Conservation (phyloP, 176 grass and related monocot species). For the Stipa capillata region DNA sequence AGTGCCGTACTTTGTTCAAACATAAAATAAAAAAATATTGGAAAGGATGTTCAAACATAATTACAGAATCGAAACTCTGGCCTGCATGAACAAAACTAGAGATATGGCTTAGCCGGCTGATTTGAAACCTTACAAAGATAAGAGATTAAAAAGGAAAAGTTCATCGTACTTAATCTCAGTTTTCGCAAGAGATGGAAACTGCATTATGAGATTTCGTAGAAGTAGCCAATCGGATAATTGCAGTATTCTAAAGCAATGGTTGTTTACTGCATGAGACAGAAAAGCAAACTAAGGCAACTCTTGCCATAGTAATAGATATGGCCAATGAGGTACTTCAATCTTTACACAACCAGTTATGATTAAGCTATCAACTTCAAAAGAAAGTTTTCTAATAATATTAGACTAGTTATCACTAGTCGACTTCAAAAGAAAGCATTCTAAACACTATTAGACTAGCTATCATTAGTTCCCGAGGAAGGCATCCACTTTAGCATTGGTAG, state of each 20-base stretch:
- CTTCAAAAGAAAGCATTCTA: neutral
- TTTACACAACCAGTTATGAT: slow-evolving; percentile 4
- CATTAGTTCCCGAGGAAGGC: slow-evolving; percentile 21
- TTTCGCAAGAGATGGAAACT: neutral
- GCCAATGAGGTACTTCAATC: neutral
- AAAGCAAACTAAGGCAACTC: neutral
- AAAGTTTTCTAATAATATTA: neutral
- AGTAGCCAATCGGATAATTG: neutral
- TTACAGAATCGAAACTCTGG: neutral
- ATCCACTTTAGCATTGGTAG: slow-evolving; percentile 43
- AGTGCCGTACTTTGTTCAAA: neutral
- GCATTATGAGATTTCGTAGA: neutral
- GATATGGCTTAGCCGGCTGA: neutral
- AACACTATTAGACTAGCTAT: neutral
- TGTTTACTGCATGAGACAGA: neutral
- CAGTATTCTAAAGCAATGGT: neutral
- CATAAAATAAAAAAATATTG: neutral
- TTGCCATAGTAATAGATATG: neutral
- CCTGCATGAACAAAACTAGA: neutral
- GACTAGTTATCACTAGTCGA: neutral
- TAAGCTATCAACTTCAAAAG: neutral
- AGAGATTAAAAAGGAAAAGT: neutral
- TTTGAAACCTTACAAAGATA: neutral
- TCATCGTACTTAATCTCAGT: neutral
- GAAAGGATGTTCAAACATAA: neutral